Base-by-base conservation (phyloP, 805 yeast species). In the Phaffomyces opuntiae region DNA sequence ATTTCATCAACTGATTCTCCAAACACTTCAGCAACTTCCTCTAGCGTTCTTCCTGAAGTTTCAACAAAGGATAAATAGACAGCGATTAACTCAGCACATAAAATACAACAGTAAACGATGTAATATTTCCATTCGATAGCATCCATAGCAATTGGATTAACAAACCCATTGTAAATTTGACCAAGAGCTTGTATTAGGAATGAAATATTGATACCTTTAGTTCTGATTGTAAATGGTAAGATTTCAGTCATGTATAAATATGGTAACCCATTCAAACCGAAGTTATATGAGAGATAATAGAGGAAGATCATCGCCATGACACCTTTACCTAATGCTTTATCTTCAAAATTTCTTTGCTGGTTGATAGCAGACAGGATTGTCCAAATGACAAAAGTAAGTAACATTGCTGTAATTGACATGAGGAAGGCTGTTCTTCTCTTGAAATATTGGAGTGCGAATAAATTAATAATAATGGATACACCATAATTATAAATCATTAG, bases 241-340 rank as follows among this genome's bases (percentile, higher is more conserved):
- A 60, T 60, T 53, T 70, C 78, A 38, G 78, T 69, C 37, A 67
- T 50, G 51, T 73, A 74, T 34, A 71, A 55, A 53, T 55, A 67
- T 38, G 75, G 75, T 39, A 73, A 63, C 36, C 77, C 77, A 42
- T 71, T 71, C 40, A 60, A 54, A 32, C 72, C 72, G 38, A 68
- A 55, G 49, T 69, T 61, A 57, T 72, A 73, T 33, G 63, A 61
- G 38, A 59, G 50, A 55, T 65, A 64, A 65, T 62, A 72, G 19
- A 73, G 50, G 66, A 72, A 74, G 38, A 75, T 69, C 72, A 75
- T 68, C 5, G 74, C 74, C 51, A 67, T 64, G 16, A 72, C 76
- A 45, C 74, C 78, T 45, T 63, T 60, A 37, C 69, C 72, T 32
- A 67, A 55, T 3, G 59, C 17, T 45, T 69, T 69, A 46, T 72